phyloP scores from a whole-genome alignment of 306 rosid genomes.

The Glycine soja region DNA sequence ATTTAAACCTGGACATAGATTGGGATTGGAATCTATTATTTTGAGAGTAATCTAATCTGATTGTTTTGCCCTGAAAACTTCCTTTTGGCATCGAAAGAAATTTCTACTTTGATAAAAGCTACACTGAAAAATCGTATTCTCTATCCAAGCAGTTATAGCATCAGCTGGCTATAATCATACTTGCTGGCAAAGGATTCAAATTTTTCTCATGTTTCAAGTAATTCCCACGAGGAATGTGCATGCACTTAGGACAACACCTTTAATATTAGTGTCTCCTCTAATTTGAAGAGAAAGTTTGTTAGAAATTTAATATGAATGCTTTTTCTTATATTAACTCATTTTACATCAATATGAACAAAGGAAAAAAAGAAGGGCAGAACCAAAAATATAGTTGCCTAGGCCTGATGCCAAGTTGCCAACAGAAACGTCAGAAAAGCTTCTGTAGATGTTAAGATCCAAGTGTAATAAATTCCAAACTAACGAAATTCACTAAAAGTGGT shows the following conservation, averaged over 20 bases:
- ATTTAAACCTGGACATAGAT: background rate
- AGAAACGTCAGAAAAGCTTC: slow-evolving; percentile 42
- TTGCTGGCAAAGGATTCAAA: no score
- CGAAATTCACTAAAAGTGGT: slow-evolving; percentile 24
- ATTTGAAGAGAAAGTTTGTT: slow-evolving; percentile 16
- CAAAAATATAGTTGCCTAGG: slow-evolving; percentile 41
- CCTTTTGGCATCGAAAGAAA: no score
- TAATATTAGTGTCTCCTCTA: slow-evolving; percentile 9
- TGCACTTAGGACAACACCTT: background rate
- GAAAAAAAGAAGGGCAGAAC: slow-evolving; percentile 17
- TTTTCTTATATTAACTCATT: slow-evolving; percentile 32
- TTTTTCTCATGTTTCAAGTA: background rate
- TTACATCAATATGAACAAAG: slow-evolving; percentile 37
- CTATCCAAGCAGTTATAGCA: no score
- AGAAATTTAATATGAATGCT: slow-evolving; percentile 38
- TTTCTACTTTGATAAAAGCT: no score
- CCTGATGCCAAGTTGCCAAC: slow-evolving; percentile 44
- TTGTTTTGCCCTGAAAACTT: no score
- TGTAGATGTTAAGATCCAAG: slow-evolving; percentile 23
- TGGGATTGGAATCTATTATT: background rate
- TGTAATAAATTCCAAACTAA: background rate
- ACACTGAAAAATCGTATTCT: no score
- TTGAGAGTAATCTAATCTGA: no score
- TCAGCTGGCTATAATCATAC: no score
- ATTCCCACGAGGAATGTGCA: background rate